Evolutionary conservation across 1,139 yeast genomes (phyloP).

Genomic region (Dujonia santamariae): DNA sequence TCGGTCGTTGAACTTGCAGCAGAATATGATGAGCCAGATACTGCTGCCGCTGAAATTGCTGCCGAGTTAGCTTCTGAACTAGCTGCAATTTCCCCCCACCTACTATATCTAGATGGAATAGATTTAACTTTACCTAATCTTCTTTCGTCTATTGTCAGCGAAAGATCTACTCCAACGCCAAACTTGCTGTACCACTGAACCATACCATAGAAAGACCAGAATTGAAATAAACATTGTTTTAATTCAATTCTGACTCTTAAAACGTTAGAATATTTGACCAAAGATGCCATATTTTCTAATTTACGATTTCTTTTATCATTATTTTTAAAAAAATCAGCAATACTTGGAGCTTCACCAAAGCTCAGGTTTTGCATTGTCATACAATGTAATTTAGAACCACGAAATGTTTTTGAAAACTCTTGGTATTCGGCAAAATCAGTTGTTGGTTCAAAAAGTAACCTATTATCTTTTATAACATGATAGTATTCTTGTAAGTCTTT

Average conservation of each 20-base stretch:
- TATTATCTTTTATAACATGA: constrained; percentile 24
- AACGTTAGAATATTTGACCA: constrained; percentile 34
- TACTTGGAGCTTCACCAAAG: constrained; percentile 40
- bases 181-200: constrained; percentile 39
- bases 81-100: constrained; percentile 16
- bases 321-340: constrained; percentile 12
- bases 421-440: constrained; percentile 14
- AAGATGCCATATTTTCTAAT: constrained; percentile 20
- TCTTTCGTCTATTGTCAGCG: constrained; percentile 32
- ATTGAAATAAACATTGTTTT: constrained; percentile 38
- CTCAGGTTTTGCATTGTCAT: constrained; percentile 32
- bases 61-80: background rate
- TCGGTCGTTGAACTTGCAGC: background rate
- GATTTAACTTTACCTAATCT: constrained; percentile 27
- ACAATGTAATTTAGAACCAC: constrained; percentile 23
- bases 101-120: constrained; percentile 26
- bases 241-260: constrained; percentile 40
- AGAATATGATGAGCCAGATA: too few relatives aligned
- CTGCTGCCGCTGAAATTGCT: background rate
- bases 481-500: constrained; percentile 18
- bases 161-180: constrained; percentile 34
- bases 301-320: constrained; percentile 8
- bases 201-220: constrained; percentile 43
- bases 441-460: constrained; percentile 38
- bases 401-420: constrained; percentile 17